Evolutionary conservation across 2,329 filamentous ascomycete species (phyloP), one percentile per base, ranked within the genome.

Genomic region (Penicillium expansum): DNA sequence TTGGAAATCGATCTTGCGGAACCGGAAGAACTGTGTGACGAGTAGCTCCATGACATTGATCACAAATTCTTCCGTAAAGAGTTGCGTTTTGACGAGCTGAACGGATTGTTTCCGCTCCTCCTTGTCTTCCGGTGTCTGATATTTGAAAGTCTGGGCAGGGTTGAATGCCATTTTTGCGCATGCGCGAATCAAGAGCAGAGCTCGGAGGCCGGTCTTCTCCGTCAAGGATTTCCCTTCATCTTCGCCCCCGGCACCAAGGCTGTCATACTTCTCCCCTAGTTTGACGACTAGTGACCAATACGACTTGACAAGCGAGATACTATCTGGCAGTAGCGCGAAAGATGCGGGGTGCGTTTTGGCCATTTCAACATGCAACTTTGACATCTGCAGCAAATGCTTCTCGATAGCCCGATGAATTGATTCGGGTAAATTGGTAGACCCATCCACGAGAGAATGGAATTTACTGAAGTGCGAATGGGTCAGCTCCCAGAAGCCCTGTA

Each of bases 341-440:
- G 91, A 90, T 4, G 89, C 87, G 1, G 92, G 86, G 71, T 96
- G 92, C 5, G 81, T 77, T 48, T 85, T 85, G 1, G 91, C 86
- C 87, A 97, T 93, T 55, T 91, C 87, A 38, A 95, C 82, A 71
- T 97, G 94, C 3, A 99, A 79, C 74, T 97, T 99, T 4, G 92
- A 87, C 48, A 97, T 87, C 69, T 97, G 92, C 41, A 97, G 77
- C 2, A 96, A 79, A 69, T 97, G 92, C 70, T 92, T 95, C 62
- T 90, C 89, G n/a, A 96, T 78, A 24, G 88, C 70, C 35, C 82
- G 83, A 57, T 84, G 83, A 24, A 86, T 82, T 4, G 77, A 74
- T 4, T 76, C 71, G 1, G 79, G 72, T 1, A 87, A 75, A 3
- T 83, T 75, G n/a, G 80, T 81, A 48, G 85, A 81, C 41, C 82